Base-by-base conservation (phyloP, 495 filamentous ascomycete genomes). In the Penicillium atrosanguineum region DNA sequence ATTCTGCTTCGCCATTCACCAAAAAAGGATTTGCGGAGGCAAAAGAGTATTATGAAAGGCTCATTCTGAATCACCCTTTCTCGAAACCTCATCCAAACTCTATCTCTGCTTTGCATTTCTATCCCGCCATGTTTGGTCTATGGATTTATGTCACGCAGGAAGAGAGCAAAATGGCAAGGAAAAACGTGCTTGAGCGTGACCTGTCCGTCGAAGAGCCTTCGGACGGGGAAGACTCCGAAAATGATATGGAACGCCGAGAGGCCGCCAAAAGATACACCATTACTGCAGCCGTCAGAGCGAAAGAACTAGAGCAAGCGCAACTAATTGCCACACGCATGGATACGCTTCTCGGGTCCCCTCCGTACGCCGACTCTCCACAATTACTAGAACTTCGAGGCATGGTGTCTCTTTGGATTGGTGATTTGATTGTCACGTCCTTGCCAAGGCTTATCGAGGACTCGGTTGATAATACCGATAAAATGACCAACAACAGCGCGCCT, bases 21-120 rank as follows among this genome's bases (percentile, higher is more conserved):
- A 61, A 64, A 14, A 73, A 78, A 21, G 83, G 80, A 5, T 78
- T 87, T 44, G 73, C 76, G 51, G 69, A 76, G 44, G 84, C 80
- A 8, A 81, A 78, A 52, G 69, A 78, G 8, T 89, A 87, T 61
- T 87, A 87, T 55, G 84, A 87, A 56, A 76, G 78, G 26, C 70
- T 89, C 38, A 81, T 87, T n/a, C 67, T 88, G 12, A 82, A 88
- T 58, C 77, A 87, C 67, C 85, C 85, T 0, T 81, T 75, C 58
- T 73, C 74, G 14, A 79, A 79, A 53, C 55, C 61, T n/a, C 53
- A 63, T 15, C 74, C 79, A 3, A 57, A 68, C 50, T 65, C 63
- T 20, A 63, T 76, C 40, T 81, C 74, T 56, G 68, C 84, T 23
- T 49, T 80, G 43, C 74, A 81, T 25, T 87, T 88, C 57, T 87